These are phyloP conservation scores for Arabidopsis suecica DNA, from an alignment of 345 rosid species.

Conservation along the genomic window DNA sequence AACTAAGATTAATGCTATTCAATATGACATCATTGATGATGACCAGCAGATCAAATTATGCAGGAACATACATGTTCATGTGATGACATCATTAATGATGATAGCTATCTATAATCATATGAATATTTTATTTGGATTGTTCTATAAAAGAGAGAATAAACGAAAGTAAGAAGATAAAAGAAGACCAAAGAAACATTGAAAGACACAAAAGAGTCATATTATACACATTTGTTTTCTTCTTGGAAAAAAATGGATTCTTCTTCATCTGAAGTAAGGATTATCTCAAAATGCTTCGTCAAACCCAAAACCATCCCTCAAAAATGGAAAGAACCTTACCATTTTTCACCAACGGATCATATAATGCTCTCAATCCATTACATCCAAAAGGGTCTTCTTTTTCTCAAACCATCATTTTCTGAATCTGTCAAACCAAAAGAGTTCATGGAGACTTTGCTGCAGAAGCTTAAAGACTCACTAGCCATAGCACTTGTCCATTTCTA, in stretches of 20 bases:
- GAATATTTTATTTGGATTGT: neutral
- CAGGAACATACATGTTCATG: neutral
- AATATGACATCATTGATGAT: neutral
- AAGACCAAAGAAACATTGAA: neutral
- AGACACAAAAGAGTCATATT: neutral
- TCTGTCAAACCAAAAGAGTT: conserved; percentile 37
- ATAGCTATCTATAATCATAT: neutral
- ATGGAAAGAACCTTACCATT: conserved; percentile 51
- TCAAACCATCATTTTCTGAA: conserved; percentile 51
- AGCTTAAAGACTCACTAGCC: conserved; percentile 62
- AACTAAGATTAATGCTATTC: neutral
- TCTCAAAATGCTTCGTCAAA: conserved; percentile 64
- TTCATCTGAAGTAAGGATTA: conserved; percentile 34
- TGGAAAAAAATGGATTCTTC: conserved; percentile 28
- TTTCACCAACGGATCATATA: conserved; percentile 57
- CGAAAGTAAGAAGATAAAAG: neutral
- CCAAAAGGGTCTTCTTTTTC: conserved; percentile 69
- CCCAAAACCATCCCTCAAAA: conserved; percentile 53
- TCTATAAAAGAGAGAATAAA: neutral
- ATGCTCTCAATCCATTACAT: conserved; percentile 62
- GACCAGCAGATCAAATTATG: neutral
- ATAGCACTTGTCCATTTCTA: conserved; percentile 66
- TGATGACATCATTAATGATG: conserved; percentile 7
- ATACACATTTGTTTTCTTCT: neutral
- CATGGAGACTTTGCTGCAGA: conserved; percentile 48